phyloP scores from a whole-genome alignment of 2,329 filamentous ascomycete species.

The Alternaria panax region DNA sequence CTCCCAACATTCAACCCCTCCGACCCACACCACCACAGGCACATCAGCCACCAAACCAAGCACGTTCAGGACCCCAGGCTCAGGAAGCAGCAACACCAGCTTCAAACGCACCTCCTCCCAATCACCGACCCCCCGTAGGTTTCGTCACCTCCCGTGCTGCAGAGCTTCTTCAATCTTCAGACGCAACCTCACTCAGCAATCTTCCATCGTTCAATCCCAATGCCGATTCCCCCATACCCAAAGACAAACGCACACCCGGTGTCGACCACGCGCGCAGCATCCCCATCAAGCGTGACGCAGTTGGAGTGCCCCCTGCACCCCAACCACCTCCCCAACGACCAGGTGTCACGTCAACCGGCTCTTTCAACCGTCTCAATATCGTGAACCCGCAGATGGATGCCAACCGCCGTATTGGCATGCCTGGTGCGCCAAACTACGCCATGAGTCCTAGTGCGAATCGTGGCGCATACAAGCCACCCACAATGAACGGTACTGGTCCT shows the following conservation, averaged over 20 bases:
- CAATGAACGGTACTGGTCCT: slow-evolving; percentile 27
- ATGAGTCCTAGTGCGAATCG: slow-evolving; percentile 56
- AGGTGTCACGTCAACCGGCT: slow-evolving; percentile 18
- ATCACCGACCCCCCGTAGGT: slow-evolving; percentile 47
- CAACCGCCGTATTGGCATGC: slow-evolving; percentile 59
- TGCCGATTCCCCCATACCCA: slow-evolving; percentile 72
- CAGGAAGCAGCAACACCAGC: slow-evolving; percentile 17
- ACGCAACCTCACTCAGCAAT: slow-evolving; percentile 38
- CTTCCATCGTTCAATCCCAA: slow-evolving; percentile 58
- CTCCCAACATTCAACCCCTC: slow-evolving; percentile 30
- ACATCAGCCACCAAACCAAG: slow-evolving; percentile 25
- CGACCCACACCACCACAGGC: slow-evolving; percentile 37
- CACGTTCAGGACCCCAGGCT: slow-evolving; percentile 23
- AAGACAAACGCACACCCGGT: slow-evolving; percentile 77
- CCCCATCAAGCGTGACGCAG: slow-evolving; percentile 66
- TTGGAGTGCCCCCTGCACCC: slow-evolving; percentile 29
- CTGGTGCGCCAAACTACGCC: slow-evolving; percentile 43
- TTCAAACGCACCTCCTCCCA: slow-evolving; percentile 23
- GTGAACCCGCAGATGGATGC: slow-evolving; percentile 58
- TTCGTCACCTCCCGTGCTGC: slow-evolving; percentile 58
- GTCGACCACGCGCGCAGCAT: slow-evolving; percentile 82
- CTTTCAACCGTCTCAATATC: slow-evolving; percentile 49
- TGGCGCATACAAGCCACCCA: slow-evolving; percentile 56
- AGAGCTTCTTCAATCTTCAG: slow-evolving; percentile 49
- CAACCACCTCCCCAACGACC: slow-evolving; percentile 21